phyloP scores from a whole-genome alignment of 805 yeast species.

The Hanseniaspora taiwanica region DNA sequence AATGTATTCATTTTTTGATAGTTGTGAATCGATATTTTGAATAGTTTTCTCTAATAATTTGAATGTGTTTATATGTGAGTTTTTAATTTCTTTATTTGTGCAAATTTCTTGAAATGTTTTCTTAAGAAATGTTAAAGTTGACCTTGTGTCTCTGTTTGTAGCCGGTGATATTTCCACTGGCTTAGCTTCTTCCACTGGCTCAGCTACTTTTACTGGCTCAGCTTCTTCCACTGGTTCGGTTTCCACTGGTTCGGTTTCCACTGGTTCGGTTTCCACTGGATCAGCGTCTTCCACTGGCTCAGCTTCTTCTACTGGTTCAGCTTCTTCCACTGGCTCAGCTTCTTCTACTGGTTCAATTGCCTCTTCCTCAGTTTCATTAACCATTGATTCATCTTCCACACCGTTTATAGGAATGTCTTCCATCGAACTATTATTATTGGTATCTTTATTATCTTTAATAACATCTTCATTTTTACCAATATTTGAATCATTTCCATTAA shows the following conservation, averaged over 20 bases:
- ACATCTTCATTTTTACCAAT: too few species aligned
- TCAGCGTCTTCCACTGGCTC: background rate
- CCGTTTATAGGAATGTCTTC: too few species aligned
- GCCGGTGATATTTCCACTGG: conserved; percentile 5
- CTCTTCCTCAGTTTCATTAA: conserved; percentile 12
- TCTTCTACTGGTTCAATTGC: conserved; percentile 9
- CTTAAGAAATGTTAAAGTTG: conserved; percentile 32
- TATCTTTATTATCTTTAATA: too few species aligned
- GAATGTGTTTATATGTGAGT: conserved; percentile 26
- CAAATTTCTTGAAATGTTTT: conserved; percentile 46
- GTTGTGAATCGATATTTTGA: conserved; percentile 15
- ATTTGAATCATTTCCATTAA: too few species aligned
- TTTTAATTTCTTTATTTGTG: conserved; percentile 44
- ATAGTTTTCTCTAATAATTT: conserved; percentile 22
- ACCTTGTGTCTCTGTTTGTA: conserved; percentile 15
- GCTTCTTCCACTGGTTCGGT: conserved; percentile 16
- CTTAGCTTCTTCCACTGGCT: conserved; percentile 13
- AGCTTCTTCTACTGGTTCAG: conserved; percentile 1
- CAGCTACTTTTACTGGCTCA: conserved; percentile 12
- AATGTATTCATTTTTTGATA: conserved; percentile 12
- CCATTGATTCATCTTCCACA: too few species aligned
- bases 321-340: conserved; percentile 1
- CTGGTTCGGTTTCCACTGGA: background rate
- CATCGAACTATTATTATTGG: too few species aligned
- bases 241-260: background rate